Evolutionary conservation across 768 basidiomycete genomes (phyloP).

Genomic region (Inosperma sp.): DNA sequence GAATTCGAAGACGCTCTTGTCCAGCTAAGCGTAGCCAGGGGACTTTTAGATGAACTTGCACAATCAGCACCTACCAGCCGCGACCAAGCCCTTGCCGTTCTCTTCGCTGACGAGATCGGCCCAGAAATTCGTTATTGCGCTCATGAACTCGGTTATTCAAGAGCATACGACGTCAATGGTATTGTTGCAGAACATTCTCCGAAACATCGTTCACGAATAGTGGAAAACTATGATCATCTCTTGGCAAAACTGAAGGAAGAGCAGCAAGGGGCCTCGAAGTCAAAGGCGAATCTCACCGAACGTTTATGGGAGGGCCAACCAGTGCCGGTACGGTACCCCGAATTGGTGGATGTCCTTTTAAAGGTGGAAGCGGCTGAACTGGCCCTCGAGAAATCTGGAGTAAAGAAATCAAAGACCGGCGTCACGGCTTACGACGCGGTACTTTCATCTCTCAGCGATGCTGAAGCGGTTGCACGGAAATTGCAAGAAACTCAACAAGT

Average conservation of each 20-base stretch:
- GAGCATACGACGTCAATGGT: constrained; percentile 76
- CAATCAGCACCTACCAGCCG: constrained; percentile 61
- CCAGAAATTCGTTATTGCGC: constrained; percentile 92
- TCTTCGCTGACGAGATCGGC: constrained; percentile 82
- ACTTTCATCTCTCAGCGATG: constrained; percentile 81
- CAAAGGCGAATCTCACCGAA: constrained; percentile 51
- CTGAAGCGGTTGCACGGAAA: constrained; percentile 78
- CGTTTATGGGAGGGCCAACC: constrained; percentile 78
- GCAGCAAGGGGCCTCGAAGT: constrained; percentile 31
- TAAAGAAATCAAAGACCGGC: constrained; percentile 55
- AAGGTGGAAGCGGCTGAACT: constrained; percentile 76
- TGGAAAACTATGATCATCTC: constrained; percentile 57
- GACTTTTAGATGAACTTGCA: constrained; percentile 65
- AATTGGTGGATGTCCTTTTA: constrained; percentile 82
- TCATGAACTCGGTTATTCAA: constrained; percentile 74
- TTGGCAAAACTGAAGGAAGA: constrained; percentile 44
- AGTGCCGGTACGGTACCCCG: constrained; percentile 84
- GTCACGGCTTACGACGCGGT: constrained; percentile 88
- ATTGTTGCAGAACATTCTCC: constrained; percentile 64
- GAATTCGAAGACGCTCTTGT: constrained; percentile 72
- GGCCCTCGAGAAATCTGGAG: constrained; percentile 42
- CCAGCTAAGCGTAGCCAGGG: constrained; percentile 74
- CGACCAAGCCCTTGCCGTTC: constrained; percentile 81
- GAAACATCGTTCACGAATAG: constrained; percentile 53
- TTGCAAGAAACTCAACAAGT: constrained; percentile 85